Evolutionary conservation across 441 rosid species (phyloP), one percentile per base, ranked within the genome.

Genomic region (Arabidopsis lyrata): DNA sequence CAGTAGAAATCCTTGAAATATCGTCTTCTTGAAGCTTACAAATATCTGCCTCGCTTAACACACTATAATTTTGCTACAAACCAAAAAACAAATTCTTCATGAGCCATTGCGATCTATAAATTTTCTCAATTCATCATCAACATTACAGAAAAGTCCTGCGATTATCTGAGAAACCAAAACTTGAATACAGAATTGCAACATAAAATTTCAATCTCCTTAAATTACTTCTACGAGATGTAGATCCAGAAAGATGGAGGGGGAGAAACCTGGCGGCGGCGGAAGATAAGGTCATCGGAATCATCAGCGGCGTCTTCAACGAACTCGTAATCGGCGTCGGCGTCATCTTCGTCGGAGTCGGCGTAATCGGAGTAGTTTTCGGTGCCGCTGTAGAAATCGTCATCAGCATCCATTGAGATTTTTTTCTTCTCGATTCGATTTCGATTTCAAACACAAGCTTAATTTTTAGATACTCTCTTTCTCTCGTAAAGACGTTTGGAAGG

Each of bases 361-460:
- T 81, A 89, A 55, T 55, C 60, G 39, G 60, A 31, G 38, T 55
- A 55, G 32, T 55, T 55, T 18, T 85, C 94, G 45, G 83, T 89
- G 62, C 92, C 94, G 81, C 94, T 88, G 77, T 93, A 93, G 86
- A 87, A 88, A 82, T 84, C 91, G 38, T 87, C 97, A 42, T 88
- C 94, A 31, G 79, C 94, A 2, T 77, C 81, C 81, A 77, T 77
- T 8, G 65, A 47, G 50, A 41, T 10, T 14, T 6, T 54, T n/a
- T 58, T 59, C 31, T 16, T 52, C 5, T 32, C 54, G 77, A 57
- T 56, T 73, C 27, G 64, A 45, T 55, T 56, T 73, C 27, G 64
- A 45, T 55, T 71, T 32, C 67, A 27, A 48, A 45, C 49, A n/a
- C 32, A n/a, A 34, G 42, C 31, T 70, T 10, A 11, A 5, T 7